Evolutionary conservation across 1,284 basidiomycete species (phyloP).

Genomic region (Ustilago esculenta): DNA sequence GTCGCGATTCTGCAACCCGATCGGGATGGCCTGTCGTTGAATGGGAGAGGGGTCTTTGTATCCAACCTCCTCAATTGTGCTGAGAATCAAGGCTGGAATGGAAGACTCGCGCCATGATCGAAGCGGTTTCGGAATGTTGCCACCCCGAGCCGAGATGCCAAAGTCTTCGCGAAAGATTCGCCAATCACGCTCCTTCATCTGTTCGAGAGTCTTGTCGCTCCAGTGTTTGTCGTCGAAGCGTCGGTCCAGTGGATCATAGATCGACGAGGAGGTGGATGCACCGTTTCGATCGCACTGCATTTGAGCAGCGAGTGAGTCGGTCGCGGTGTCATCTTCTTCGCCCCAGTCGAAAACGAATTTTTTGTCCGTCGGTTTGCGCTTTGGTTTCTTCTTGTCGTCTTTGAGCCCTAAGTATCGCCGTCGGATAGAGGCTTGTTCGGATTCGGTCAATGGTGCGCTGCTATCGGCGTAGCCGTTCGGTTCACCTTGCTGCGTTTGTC

Average conservation of each 20-base stretch:
- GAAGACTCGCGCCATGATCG: slow-evolving; percentile 88
- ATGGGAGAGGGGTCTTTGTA: slow-evolving; percentile 97
- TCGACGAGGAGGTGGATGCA: background rate
- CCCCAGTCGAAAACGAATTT: slow-evolving; percentile 99
- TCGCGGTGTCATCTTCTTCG: slow-evolving; percentile 61
- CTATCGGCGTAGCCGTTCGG: background rate
- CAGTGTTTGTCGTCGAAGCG: slow-evolving; percentile 82
- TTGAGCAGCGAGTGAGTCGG: slow-evolving; percentile 28
- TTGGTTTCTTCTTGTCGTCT: slow-evolving; percentile 80
- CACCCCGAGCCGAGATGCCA: slow-evolving; percentile 87
- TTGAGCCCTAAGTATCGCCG: slow-evolving; percentile 59
- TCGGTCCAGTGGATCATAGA: slow-evolving; percentile 21
- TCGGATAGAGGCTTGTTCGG: slow-evolving; percentile 52
- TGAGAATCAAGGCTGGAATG: slow-evolving; percentile 82
- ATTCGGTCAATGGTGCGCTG: slow-evolving; percentile 38
- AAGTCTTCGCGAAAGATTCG: slow-evolving; percentile 99
- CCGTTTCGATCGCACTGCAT: slow-evolving; percentile 3
- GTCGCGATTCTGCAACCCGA: slow-evolving; percentile 93
- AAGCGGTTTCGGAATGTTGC: slow-evolving; percentile 88
- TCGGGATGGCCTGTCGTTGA: slow-evolving; percentile 96
- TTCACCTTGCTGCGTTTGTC: background rate
- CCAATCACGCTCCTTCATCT: slow-evolving; percentile 99
- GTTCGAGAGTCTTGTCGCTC: slow-evolving; percentile 89
- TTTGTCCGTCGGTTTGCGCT: slow-evolving; percentile 86
- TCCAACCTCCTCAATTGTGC: slow-evolving; percentile 86